Percentiles rank a stretch among this genome's conserved stretches.
phyloP scores from a whole-genome alignment of 2,329 filamentous ascomycete genomes.

The Endothia cerciana region DNA sequence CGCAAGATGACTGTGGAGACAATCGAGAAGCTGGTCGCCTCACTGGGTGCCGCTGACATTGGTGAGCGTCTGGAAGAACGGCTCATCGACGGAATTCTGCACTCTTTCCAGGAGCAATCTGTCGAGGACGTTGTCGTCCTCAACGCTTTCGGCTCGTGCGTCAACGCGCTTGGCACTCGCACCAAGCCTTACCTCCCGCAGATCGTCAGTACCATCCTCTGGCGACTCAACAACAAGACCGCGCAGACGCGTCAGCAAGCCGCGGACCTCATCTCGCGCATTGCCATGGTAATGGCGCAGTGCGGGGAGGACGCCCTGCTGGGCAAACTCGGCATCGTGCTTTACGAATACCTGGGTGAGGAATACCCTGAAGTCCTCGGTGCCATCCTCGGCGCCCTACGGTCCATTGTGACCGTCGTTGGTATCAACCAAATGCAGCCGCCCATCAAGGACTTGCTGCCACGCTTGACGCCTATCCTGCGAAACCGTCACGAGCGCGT shows the following conservation, averaged over 20 bases:
- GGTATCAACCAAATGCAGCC: constrained; percentile 98
- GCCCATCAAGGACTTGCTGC: constrained; percentile 93
- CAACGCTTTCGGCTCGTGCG: constrained; percentile 96
- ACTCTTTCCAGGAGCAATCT: constrained; percentile 97
- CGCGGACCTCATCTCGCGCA: constrained; percentile 92
- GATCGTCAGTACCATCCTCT: constrained; percentile 95
- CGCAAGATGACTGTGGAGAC: constrained; percentile 99
- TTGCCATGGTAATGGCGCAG: constrained; percentile 99
- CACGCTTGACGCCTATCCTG: constrained; percentile 94
- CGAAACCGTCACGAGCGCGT: constrained; percentile 99
- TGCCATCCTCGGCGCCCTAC: constrained; percentile 91
- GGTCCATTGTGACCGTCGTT: constrained; percentile 96
- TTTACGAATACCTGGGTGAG: constrained; percentile 98
- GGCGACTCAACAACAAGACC: constrained; percentile 96
- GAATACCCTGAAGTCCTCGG: constrained; percentile 98
- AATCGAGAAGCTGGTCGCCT: constrained; percentile 93
- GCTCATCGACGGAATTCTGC: constrained; percentile 91
- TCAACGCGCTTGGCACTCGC: constrained; percentile 89
- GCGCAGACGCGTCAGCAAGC: constrained; percentile 96
- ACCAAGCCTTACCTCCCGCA: constrained; percentile 97
- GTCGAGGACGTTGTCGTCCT: constrained; percentile 95
- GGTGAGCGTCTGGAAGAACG: constrained; percentile 90
- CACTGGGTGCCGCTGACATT: constrained; percentile 91
- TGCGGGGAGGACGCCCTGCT: constrained; percentile 95
- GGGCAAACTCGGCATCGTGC: constrained; percentile 89